These are phyloP conservation scores for Pilasporangium apinafurcum DNA, from an alignment of 352 stramenopile genomes.

Conservation along the genomic window DNA sequence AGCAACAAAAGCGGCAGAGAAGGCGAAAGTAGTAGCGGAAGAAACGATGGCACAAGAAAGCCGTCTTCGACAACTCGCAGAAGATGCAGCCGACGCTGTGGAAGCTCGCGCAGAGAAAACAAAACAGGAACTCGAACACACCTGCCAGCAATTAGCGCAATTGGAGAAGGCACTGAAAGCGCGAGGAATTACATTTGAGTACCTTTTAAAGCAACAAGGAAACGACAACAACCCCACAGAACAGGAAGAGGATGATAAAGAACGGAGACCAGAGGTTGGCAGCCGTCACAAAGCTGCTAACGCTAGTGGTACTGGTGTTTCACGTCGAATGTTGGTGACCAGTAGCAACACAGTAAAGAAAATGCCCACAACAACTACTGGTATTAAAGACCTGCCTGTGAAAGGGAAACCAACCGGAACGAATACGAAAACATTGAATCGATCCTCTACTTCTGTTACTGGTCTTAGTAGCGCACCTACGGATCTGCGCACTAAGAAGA, in stretches of 20 bases:
- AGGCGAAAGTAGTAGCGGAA: constrained; percentile 16
- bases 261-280: constrained; percentile 1
- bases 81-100: constrained; percentile 39
- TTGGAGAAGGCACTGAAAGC: constrained; percentile 43
- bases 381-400: no score
- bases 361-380: not conserved
- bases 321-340: no score
- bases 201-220: constrained; percentile 28
- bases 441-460: no score
- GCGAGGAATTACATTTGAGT: constrained; percentile 67
- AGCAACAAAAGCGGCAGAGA: constrained; percentile 19
- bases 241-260: constrained; percentile 1
- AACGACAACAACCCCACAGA: constrained; percentile 7
- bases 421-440: no score
- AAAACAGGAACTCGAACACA: constrained; percentile 19
- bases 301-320: no score
- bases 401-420: no score
- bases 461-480: not conserved
- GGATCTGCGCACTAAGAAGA: not conserved
- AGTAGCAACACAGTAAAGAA: no score
- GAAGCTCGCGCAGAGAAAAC: constrained; percentile 29
- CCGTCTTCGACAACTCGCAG: constrained; percentile 30
- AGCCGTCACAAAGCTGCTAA: no score
- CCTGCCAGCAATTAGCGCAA: constrained; percentile 18
- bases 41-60: constrained; percentile 29